Percentiles rank a stretch among this genome's conserved stretches.
Conservation (phyloP, 768 basidiomycete species). For the Leccinum ochraceum region DNA sequence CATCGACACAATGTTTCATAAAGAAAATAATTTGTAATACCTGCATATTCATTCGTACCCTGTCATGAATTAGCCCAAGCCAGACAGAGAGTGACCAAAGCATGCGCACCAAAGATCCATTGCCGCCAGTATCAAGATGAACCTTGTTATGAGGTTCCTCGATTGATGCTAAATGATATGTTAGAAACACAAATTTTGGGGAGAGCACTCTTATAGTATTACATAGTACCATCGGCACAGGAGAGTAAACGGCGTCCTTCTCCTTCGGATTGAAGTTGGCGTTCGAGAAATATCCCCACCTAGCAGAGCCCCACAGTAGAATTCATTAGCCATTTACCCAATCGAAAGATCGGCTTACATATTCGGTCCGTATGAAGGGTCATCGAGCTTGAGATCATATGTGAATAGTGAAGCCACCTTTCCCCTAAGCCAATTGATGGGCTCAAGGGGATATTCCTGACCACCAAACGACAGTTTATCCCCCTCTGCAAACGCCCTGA, state of each 20-base stretch:
- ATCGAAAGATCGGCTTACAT: not conserved
- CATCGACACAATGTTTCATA: not conserved
- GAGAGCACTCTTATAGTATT: not conserved
- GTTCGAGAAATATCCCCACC: constrained; percentile 22
- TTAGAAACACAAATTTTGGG: not conserved
- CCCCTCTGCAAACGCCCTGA: constrained; percentile 8
- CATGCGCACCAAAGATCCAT: constrained; percentile 19
- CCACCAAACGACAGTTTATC: not conserved
- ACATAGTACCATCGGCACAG: constrained; percentile 9
- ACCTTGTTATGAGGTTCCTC: constrained; percentile 24
- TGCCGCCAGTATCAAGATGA: constrained; percentile 19
- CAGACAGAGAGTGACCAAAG: not conserved
- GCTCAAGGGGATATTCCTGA: not conserved
- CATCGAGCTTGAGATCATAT: constrained; percentile 11
- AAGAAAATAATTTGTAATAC: constrained; percentile 1
- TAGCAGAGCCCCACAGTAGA: not conserved
- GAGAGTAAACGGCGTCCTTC: not conserved
- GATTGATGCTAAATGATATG: constrained; percentile 8
- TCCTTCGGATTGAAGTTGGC: no score
- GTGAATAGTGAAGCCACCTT: constrained; percentile 18
- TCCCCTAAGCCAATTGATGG: constrained; percentile 18
- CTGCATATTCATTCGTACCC: constrained; percentile 22
- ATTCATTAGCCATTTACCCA: not conserved
- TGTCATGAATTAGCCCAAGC: not conserved
- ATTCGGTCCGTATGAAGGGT: constrained; percentile 9